Evolutionary conservation across 108 stramenopile genomes (phyloP), one percentile per base, ranked within the genome.

Genomic region (Cyclostephanos tholiformis): DNA sequence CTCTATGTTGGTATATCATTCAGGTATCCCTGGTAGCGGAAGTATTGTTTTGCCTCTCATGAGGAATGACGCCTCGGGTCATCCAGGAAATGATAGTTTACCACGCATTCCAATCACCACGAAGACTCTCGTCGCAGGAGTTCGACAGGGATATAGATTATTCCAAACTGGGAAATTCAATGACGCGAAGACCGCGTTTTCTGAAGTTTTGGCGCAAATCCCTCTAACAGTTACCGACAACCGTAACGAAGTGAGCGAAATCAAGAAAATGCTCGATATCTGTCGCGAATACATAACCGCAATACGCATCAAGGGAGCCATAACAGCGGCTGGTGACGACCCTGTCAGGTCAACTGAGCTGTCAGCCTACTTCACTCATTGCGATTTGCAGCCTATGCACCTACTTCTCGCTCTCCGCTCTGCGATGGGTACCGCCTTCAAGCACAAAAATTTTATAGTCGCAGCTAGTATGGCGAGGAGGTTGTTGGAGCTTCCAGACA

Each of bases 291-390:
- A 99, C 87, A 93, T 98, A 39, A 98, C 97, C 10, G 98, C 97
- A 1, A 93, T 98, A 74, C 89, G 97, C 20, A 84, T 99, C 78
- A 98, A 98, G 86, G 85, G 75, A 41, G 96, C 92, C 32, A 96
- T 96, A 74, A 63, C 84, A 0, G 82, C 82, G 19, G 80, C 82
- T 26, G 85, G 74, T 12, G 66, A 72, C 6, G 93, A 96, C 63
- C 88, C 94, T 51, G 93, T 94, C 14, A 90, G 98, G 59, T 80
- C 87, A 27, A 96, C 97, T 10, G 99, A 99, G 77, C 94, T 99
- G 17, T 91, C 97, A 27, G 99, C 99, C 9, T 99, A 98, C 89
- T 97, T 99, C 74, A 99, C 99, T n/a, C 98, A 98, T 85, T 99
- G 98, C 85, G 96, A 98, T 71, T 86, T 99, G 64, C 97, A 97